Evolutionary conservation across 1,139 yeast species (phyloP).

Genomic region (Saccharomyces uvarum): DNA sequence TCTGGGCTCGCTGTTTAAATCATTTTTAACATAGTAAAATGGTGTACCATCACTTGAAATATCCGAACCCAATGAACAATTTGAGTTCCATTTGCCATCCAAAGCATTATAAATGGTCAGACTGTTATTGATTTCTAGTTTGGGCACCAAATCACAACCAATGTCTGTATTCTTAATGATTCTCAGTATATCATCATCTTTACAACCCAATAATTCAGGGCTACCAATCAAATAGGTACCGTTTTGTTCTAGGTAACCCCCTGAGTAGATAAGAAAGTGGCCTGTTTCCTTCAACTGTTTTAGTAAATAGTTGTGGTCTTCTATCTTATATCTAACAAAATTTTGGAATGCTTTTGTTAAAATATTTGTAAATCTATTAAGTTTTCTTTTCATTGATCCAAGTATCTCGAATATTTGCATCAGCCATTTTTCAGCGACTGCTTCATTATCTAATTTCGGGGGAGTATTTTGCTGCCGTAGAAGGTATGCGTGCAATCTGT

Average conservation of each 20-base stretch:
- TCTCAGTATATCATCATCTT: conserved; percentile 33
- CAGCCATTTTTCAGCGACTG: conserved; percentile 73
- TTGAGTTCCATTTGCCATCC: conserved; percentile 20
- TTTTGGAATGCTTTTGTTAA: conserved; percentile 70
- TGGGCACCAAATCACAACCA: conserved; percentile 34
- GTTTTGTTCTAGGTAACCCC: conserved; percentile 56
- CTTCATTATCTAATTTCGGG: conserved; percentile 40
- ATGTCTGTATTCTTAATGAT: conserved; percentile 33
- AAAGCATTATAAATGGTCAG: conserved; percentile 26
- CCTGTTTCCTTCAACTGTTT: conserved; percentile 47
- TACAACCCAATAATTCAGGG: conserved; percentile 32
- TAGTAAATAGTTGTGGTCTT: conserved; percentile 49
- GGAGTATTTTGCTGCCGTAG: conserved; percentile 66
- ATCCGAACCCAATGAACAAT: conserved; percentile 20
- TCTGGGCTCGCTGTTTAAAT: conserved; percentile 5
- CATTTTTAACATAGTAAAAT: conserved; percentile 21
- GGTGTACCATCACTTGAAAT: conserved; percentile 21
- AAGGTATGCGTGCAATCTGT: conserved; percentile 62
- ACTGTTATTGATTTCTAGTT: conserved; percentile 29
- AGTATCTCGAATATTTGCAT: conserved; percentile 76
- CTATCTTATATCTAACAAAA: conserved; percentile 59
- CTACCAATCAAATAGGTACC: conserved; percentile 44
- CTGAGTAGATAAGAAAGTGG: conserved; percentile 75
- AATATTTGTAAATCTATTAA: conserved; percentile 67
- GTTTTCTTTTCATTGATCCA: conserved; percentile 77